Base-by-base conservation (phyloP, 495 filamentous ascomycete genomes). In the Penicillium argentinense region DNA sequence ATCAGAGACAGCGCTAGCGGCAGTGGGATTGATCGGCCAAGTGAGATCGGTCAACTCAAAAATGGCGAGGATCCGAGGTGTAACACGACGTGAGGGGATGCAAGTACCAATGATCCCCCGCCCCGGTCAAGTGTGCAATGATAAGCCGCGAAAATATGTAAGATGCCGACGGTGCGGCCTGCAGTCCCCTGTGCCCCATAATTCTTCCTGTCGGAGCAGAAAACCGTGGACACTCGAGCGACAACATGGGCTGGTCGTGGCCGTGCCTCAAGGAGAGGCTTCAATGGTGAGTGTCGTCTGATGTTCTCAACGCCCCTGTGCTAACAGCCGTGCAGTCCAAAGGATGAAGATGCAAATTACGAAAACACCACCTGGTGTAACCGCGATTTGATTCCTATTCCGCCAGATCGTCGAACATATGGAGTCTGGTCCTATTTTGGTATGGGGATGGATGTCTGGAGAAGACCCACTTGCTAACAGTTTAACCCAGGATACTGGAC, bases 281-380 rank as follows among this genome's bases (percentile, higher is more conserved):
- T 43, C 41, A 43, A 12, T 43, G 41, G 41, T 43, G 26, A 33
- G 41, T 43, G 2, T 21, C 5, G 3, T 3, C 27, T 3, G 14
- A 9, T 23, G 5, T 3, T 13, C 9, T 5, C 6, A n/a, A 25
- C 7, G 17, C 2, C 9, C 3, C 21, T 12, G 11, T 28, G 17
- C 27, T 43, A 5, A 43, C 41, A 22, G n/a, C 12, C 8, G 26
- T 14, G 12, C 26, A 43, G 41, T 28, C 41, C 41, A 11, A 30
- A 30, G 16, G 41, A 43, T 13, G 41, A 43, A 33, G 29, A 43
- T 22, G 41, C 41, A 4, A 18, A 43, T 2, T 43, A 43, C 18
- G 41, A 43, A 18, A 43, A 43, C 27, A 43, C 41, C 13, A 43
- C 41, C 14, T 43, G 41, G 41, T 43, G 41, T 24, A 43, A 43